Conservation (phyloP, 2,329 filamentous ascomycete genomes). For the Teratosphaeria nubilosa region DNA sequence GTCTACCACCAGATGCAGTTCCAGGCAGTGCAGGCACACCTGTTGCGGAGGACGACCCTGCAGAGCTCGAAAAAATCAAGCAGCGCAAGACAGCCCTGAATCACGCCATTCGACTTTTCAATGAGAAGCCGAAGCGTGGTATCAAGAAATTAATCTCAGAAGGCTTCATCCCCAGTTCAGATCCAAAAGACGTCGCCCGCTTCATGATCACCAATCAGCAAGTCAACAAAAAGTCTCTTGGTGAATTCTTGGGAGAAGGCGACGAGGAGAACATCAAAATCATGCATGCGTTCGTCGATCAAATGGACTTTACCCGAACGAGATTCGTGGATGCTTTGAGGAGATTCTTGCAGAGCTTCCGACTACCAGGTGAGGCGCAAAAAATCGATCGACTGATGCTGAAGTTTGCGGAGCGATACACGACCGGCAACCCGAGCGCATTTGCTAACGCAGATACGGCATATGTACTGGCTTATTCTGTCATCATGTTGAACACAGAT, state of each 20-base stretch:
- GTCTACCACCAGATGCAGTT: neutral
- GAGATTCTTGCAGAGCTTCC: constrained; percentile 87
- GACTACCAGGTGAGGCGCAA: constrained; percentile 88
- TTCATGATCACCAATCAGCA: constrained; percentile 76
- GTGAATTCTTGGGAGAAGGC: constrained; percentile 89
- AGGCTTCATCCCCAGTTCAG: constrained; percentile 74
- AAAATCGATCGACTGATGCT: constrained; percentile 99
- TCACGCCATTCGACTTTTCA: constrained; percentile 85
- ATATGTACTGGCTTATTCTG: constrained; percentile 90
- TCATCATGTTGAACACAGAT: constrained; percentile 94
- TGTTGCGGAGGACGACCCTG: constrained; percentile 72
- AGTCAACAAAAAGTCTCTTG: constrained; percentile 83
- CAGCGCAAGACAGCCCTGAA: constrained; percentile 84
- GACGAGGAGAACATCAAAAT: constrained; percentile 89
- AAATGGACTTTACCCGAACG: constrained; percentile 85
- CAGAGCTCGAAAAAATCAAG: constrained; percentile 88
- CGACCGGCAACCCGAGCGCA: constrained; percentile 87
- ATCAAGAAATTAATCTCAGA: constrained; percentile 75
- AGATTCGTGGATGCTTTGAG: constrained; percentile 88
- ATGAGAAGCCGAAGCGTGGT: constrained; percentile 93
- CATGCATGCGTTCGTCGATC: constrained; percentile 96
- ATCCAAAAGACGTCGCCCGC: constrained; percentile 68
- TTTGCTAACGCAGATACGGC: constrained; percentile 98
- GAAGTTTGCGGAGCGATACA: constrained; percentile 95
- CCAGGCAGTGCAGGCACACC: constrained; percentile 14